A percentile compares a stretch with the other conserved stretches of the same genome.
These are phyloP conservation scores for Nakaseomyces bracarensis DNA, from an alignment of 1,139 yeast species.

Conservation along the genomic window DNA sequence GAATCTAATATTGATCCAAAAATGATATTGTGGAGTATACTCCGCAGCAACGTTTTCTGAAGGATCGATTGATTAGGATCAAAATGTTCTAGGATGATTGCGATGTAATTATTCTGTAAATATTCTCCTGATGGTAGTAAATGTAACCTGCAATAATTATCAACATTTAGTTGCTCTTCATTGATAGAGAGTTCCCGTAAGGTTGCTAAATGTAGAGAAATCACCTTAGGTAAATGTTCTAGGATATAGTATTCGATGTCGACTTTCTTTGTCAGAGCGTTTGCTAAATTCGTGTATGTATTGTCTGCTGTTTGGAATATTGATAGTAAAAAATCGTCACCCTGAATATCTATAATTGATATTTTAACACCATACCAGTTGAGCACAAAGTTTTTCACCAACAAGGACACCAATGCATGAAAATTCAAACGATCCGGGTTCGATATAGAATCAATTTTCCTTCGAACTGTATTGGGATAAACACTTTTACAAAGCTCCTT, in stretches of 20 bases:
- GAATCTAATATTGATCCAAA: constrained; percentile 7
- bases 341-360: constrained; percentile 24
- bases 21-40: constrained; percentile 3
- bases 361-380: constrained; percentile 26
- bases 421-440: constrained; percentile 15
- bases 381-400: constrained; percentile 23
- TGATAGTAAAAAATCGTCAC: constrained; percentile 16
- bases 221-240: constrained; percentile 7
- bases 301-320: constrained; percentile 18
- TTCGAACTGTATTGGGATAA: constrained; percentile 19
- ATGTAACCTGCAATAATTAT: neutral
- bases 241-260: neutral
- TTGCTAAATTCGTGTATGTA: neutral
- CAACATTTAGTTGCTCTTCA: constrained; percentile 1
- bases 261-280: constrained; percentile 5
- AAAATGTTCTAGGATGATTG: neutral
- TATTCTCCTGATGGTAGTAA: neutral
- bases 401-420: constrained; percentile 22
- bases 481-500: constrained; percentile 22
- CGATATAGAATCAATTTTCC: constrained; percentile 12
- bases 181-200: constrained; percentile 11
- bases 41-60: constrained; percentile 4
- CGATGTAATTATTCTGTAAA: neutral
- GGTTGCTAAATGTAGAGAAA: constrained; percentile 19
- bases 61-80: constrained; percentile 1